Evolutionary conservation across 164 flowering plant species (phyloP).

Genomic region (Brasenia schreberi): DNA sequence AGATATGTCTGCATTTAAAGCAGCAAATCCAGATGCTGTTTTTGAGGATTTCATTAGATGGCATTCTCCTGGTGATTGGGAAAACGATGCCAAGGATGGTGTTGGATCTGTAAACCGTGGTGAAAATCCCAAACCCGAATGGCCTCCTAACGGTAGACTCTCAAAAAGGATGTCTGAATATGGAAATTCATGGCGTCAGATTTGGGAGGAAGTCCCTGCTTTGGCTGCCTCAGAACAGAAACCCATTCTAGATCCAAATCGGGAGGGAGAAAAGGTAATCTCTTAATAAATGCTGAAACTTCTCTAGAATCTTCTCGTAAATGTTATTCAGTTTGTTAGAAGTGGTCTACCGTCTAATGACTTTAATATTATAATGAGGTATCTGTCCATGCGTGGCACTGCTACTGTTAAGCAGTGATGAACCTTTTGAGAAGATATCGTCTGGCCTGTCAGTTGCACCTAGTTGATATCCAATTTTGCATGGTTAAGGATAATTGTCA

Average conservation of each 20-base stretch:
- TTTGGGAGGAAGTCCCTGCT: constrained; percentile 75
- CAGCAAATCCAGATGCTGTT: constrained; percentile 85
- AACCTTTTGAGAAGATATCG: too few relatives aligned
- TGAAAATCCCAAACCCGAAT: constrained; percentile 13
- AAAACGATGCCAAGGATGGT: constrained; percentile 18
- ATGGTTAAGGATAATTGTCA: too few relatives aligned
- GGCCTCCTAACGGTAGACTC: constrained; percentile 95
- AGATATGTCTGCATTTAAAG: constrained; percentile 99
- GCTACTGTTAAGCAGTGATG: too few relatives aligned
- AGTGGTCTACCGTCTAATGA: too few relatives aligned
- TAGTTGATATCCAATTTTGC: background rate
- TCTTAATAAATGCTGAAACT: too few relatives aligned
- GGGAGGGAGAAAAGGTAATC: constrained; percentile 91
- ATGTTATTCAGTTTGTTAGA: too few relatives aligned
- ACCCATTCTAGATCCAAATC: constrained; percentile 74
- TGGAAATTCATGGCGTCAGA: constrained; percentile 78
- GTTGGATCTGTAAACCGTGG: background rate
- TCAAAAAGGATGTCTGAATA: constrained; percentile 56
- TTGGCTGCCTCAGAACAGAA: constrained; percentile 83
- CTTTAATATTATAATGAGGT: too few relatives aligned
- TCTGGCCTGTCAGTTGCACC: background rate
- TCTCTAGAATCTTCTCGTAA: too few relatives aligned
- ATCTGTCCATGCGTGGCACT: too few relatives aligned
- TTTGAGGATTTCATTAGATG: constrained; percentile 98
- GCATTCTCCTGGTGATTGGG: constrained; percentile 99